phyloP scores from a whole-genome alignment of 495 filamentous ascomycete genomes.

The Chaetomidium leptoderma region DNA sequence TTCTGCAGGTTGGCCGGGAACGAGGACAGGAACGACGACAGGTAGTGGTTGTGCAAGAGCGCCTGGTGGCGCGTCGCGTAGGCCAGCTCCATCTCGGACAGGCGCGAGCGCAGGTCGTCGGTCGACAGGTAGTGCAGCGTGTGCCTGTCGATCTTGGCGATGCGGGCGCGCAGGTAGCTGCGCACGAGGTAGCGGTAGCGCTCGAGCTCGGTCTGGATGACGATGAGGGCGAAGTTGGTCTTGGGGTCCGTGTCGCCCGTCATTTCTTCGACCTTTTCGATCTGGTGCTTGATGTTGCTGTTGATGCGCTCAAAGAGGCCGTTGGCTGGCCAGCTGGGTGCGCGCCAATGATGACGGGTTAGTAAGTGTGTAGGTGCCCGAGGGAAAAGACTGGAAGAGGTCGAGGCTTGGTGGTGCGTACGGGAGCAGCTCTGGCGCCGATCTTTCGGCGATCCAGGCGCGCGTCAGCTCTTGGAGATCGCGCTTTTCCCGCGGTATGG shows the following conservation, averaged over 20 bases:
- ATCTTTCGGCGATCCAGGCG: slow-evolving; percentile 87
- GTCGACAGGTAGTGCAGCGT: slow-evolving; percentile 57
- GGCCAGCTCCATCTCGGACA: slow-evolving; percentile 67
- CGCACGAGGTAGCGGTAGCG: slow-evolving; percentile 86
- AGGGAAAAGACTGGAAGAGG: too few relatives aligned
- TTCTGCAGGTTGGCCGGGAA: slow-evolving; percentile 74
- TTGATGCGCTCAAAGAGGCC: slow-evolving; percentile 66
- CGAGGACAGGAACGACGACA: slow-evolving; percentile 69
- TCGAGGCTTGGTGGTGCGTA: slow-evolving; percentile 25
- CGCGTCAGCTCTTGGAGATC: slow-evolving; percentile 88
- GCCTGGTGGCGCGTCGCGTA: slow-evolving; percentile 81
- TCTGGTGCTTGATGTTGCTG: slow-evolving; percentile 63
- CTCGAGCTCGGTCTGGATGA: slow-evolving; percentile 94
- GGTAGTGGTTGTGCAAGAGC: slow-evolving; percentile 75
- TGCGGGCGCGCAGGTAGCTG: slow-evolving; percentile 75
- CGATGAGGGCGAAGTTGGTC: slow-evolving; percentile 85
- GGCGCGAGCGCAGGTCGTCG: slow-evolving; percentile 42
- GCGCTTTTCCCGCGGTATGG: slow-evolving; percentile 55
- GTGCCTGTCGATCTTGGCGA: slow-evolving; percentile 80
- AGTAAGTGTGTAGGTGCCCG: slow-evolving; percentile 9
- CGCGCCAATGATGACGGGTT: slow-evolving; percentile 9
- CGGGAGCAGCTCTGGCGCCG: slow-evolving; percentile 72
- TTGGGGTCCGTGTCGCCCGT: slow-evolving; percentile 78
- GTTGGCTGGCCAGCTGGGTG: slow-evolving; percentile 47
- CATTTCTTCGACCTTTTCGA: slow-evolving; percentile 69